Evolutionary conservation across 1,139 yeast species (phyloP).

Genomic region (Candida gigantensis): DNA sequence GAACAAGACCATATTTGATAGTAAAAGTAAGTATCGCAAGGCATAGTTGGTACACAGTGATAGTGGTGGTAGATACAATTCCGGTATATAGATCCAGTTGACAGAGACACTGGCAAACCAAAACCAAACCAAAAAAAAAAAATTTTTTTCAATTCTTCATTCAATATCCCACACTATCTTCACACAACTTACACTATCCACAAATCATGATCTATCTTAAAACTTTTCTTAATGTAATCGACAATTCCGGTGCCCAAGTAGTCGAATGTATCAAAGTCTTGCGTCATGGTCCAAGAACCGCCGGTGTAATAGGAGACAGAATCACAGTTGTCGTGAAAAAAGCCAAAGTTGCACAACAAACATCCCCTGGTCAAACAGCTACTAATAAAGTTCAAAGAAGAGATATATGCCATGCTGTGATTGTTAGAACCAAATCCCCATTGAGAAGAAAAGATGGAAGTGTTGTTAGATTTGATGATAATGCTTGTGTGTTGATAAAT

Average conservation of each 20-base stretch:
- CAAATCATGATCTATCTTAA: constrained; percentile 76
- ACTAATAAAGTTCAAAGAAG: constrained; percentile 88
- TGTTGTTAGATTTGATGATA: constrained; percentile 85
- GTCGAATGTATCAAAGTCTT: constrained; percentile 96
- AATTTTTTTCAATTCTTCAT: no score
- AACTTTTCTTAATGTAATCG: constrained; percentile 85
- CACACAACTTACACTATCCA: no score
- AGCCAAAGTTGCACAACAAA: constrained; percentile 71
- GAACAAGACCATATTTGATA: no score
- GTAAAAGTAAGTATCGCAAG: no score
- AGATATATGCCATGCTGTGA: constrained; percentile 93
- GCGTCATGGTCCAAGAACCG: constrained; percentile 82
- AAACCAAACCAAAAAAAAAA: constrained; percentile 1
- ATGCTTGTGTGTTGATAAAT: constrained; percentile 93
- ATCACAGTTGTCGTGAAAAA: constrained; percentile 94
- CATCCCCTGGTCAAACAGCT: constrained; percentile 65
- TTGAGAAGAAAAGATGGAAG: constrained; percentile 87
- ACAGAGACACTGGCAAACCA: no score
- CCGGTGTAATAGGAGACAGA: constrained; percentile 86
- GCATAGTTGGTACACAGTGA: no score
- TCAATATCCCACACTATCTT: no score
- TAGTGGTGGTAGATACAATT: no score
- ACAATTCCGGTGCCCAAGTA: constrained; percentile 92
- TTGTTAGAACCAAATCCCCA: constrained; percentile 90
- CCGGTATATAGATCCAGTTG: no score